Base-by-base conservation (phyloP, 257 asterid genomes). In the Solanum etuberosum region DNA sequence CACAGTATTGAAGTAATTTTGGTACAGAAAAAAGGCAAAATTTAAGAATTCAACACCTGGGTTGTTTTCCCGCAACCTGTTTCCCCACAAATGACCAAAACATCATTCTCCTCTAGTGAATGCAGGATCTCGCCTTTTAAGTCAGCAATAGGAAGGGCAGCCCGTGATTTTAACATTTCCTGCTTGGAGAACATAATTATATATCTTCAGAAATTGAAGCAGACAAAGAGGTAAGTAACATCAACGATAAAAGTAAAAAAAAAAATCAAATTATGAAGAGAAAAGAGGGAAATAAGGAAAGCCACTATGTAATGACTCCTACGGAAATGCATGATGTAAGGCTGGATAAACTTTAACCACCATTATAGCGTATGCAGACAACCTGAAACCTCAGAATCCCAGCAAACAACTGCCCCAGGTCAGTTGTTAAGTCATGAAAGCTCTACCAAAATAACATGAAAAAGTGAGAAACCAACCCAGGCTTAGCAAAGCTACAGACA, bases 61-160 rank as follows among this genome's bases (percentile, higher is more conserved):
- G 99, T 97, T 87, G 98, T 97, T 93, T 97, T 97, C 81, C 99
- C 99, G 86, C 98, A 97, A 83, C 99, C 99, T 46, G 99, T 97
- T 94, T 97, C 99, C 70, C 99, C 99, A 89, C 94, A 95, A 89
- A 97, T 92, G 86, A 97, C 98, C 90, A 96, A 91, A 88, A 94
- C 98, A 88, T 92, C 90, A 86, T 92, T 97, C 89, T 92, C 93
- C 89, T 92, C 95, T 61, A 97, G 96, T 83, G 92, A 90, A 89
- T 85, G 92, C 85, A 97, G 88, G 87, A 97, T 93, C 67, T 95
- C 92, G 84, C 91, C 95, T 91, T 93, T 97, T 92, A 94, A 86
- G 88, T 92, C 97, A 87, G 96, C 91, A 89, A 97, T 94, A 90
- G 99, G 99, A 90, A 97, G 99, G 90, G 92, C 73, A 43, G 93